Evolutionary conservation across 2,329 filamentous ascomycete species (phyloP).

Genomic region (Teratosphaeria viscida): DNA sequence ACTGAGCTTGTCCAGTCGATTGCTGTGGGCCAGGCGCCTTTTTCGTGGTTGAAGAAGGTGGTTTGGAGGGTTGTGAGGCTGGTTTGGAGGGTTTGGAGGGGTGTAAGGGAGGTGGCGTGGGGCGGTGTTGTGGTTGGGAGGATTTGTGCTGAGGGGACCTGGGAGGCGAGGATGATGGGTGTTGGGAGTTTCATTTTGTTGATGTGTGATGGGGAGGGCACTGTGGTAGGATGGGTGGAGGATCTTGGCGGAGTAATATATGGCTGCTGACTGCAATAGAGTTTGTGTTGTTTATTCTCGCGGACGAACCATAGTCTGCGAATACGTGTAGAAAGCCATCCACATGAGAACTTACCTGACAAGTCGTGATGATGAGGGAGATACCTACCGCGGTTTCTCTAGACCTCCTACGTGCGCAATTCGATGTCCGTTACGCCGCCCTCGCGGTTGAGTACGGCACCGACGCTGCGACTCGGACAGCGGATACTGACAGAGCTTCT

Average conservation of each 20-base stretch:
- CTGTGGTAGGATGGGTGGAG: too few relatives aligned
- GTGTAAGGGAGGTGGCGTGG: not conserved
- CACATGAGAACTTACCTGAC: too few relatives aligned
- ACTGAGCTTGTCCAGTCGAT: constrained; percentile 95
- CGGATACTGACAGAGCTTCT: too few relatives aligned
- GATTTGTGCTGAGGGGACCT: not conserved
- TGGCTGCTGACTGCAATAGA: not conserved
- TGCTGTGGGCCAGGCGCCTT: constrained; percentile 71
- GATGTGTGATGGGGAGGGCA: too few relatives aligned
- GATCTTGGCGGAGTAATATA: not conserved
- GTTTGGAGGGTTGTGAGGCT: constrained; percentile 67
- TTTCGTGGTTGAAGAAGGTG: constrained; percentile 64
- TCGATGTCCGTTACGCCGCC: too few relatives aligned
- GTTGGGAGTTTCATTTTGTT: too few relatives aligned
- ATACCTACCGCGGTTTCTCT: not conserved
- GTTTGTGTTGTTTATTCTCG: not conserved
- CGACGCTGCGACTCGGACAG: not conserved
- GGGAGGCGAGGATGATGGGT: too few relatives aligned
- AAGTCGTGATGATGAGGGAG: not conserved
- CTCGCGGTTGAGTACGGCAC: not conserved
- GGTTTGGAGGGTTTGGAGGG: constrained; percentile 26
- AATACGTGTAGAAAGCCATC: not conserved
- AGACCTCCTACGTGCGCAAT: too few relatives aligned
- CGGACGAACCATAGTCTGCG: not conserved
- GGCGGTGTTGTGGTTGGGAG: not conserved